Percentiles rank a stretch among this genome's conserved stretches.
phyloP scores from a whole-genome alignment of 2,329 filamentous ascomycete species.

The Westerdykella aurantiaca region DNA sequence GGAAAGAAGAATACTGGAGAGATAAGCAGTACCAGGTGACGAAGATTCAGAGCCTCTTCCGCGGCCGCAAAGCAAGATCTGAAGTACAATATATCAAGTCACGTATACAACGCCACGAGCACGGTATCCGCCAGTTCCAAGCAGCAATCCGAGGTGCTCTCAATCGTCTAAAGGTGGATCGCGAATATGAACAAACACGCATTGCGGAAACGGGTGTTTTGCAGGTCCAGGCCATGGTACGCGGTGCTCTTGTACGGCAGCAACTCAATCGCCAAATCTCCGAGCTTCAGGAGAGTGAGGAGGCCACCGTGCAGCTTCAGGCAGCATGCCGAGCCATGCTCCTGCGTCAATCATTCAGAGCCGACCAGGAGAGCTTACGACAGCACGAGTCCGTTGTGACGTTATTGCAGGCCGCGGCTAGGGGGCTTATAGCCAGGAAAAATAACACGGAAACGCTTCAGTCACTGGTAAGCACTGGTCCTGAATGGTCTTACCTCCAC shows the following conservation, averaged over 20 bases:
- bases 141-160: constrained; percentile 50
- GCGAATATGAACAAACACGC: constrained; percentile 56
- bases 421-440: constrained; percentile 45
- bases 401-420: constrained; percentile 59
- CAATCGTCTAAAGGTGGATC: constrained; percentile 37
- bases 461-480: constrained; percentile 38
- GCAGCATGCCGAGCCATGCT: constrained; percentile 40
- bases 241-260: constrained; percentile 61
- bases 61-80: constrained; percentile 54
- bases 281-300: constrained; percentile 44
- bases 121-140: constrained; percentile 49
- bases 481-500: constrained; percentile 42
- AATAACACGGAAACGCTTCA: constrained; percentile 37
- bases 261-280: constrained; percentile 41
- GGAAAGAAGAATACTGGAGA: constrained; percentile 63
- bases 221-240: constrained; percentile 50
- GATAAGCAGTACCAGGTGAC: constrained; percentile 66
- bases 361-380: constrained; percentile 32
- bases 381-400: constrained; percentile 40
- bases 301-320: constrained; percentile 31
- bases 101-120: constrained; percentile 42
- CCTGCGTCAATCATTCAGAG: constrained; percentile 32
- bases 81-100: constrained; percentile 45
- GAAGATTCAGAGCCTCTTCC: constrained; percentile 73
- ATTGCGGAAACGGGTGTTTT: constrained; percentile 57